Evolutionary conservation across 2,329 filamentous ascomycete genomes (phyloP).

Genomic region (Xylaria sp.): DNA sequence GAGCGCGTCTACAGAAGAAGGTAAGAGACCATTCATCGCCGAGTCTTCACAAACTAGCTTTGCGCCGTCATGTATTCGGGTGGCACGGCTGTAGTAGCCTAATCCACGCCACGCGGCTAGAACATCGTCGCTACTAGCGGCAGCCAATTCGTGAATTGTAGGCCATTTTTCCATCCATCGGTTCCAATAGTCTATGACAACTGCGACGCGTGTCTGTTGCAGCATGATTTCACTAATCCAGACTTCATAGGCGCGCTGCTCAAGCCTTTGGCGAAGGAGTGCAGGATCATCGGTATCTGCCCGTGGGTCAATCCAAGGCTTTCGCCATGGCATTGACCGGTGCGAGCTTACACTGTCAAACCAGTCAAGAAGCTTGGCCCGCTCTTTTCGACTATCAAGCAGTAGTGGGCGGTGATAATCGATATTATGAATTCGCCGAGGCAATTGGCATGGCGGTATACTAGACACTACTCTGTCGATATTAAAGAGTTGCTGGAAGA

Average conservation of each 20-base stretch:
- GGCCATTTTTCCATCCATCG: slow-evolving; percentile 71
- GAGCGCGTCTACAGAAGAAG: slow-evolving; percentile 58
- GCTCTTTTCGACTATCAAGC: slow-evolving; percentile 53
- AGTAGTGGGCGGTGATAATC: slow-evolving; percentile 64
- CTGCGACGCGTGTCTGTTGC: slow-evolving; percentile 72
- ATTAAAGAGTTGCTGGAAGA: slow-evolving; percentile 44
- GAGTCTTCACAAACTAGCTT: slow-evolving; percentile 60
- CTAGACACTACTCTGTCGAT: neutral
- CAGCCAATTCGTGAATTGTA: slow-evolving; percentile 66
- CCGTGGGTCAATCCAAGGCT: slow-evolving; percentile 64
- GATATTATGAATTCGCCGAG: slow-evolving; percentile 51
- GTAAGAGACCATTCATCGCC: slow-evolving; percentile 60
- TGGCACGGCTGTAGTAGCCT: slow-evolving; percentile 73
- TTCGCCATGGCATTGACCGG: slow-evolving; percentile 70
- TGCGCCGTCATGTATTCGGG: slow-evolving; percentile 68
- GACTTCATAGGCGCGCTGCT: slow-evolving; percentile 70
- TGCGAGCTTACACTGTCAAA: slow-evolving; percentile 60
- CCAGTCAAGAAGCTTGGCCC: slow-evolving; percentile 60
- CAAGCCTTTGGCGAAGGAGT: slow-evolving; percentile 57
- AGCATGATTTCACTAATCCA: slow-evolving; percentile 77
- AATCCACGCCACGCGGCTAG: slow-evolving; percentile 69
- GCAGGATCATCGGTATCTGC: slow-evolving; percentile 39
- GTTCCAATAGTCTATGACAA: slow-evolving; percentile 72
- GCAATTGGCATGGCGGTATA: slow-evolving; percentile 41
- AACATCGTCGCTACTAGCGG: slow-evolving; percentile 65